A percentile compares a stretch with the other conserved stretches of the same genome.
These are phyloP conservation scores for Fomitopsis pinicola DNA, from an alignment of 1,284 basidiomycete genomes.

Conservation along the genomic window DNA sequence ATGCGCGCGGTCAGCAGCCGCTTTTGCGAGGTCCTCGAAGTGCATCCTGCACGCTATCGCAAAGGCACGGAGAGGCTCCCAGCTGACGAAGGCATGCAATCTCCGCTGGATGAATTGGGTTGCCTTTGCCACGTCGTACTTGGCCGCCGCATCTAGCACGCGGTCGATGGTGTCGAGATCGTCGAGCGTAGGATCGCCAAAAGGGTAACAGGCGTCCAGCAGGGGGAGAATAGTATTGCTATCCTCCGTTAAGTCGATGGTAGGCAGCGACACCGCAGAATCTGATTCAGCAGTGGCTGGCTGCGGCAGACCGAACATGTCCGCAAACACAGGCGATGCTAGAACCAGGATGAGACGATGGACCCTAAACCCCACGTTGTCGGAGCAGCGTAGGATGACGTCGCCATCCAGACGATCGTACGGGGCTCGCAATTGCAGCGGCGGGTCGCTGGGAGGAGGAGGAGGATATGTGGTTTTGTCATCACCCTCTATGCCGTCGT, in stretches of 20 bases:
- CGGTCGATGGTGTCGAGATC: constrained; percentile 6
- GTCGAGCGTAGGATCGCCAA: constrained; percentile 14
- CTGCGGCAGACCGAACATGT: constrained; percentile 10
- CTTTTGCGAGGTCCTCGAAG: neutral
- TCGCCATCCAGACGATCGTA: constrained; percentile 36
- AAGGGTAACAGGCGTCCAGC: constrained; percentile 36
- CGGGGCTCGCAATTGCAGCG: neutral
- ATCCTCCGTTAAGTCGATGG: constrained; percentile 32
- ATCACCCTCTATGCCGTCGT: too few relatives aligned
- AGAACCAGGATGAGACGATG: constrained; percentile 6
- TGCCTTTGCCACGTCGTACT: constrained; percentile 19
- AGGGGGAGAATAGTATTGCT: constrained; percentile 28
- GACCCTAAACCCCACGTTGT: constrained; percentile 8
- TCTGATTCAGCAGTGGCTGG: neutral
- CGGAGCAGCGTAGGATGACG: constrained; percentile 26
- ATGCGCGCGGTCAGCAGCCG: neutral
- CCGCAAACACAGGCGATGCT: constrained; percentile 22
- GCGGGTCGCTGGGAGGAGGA: neutral
- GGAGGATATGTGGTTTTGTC: too few relatives aligned
- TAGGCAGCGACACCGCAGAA: constrained; percentile 11
- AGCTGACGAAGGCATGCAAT: neutral
- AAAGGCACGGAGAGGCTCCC: neutral
- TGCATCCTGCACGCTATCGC: neutral
- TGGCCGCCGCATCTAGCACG: constrained; percentile 14
- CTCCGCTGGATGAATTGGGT: constrained; percentile 2